Evolutionary conservation across 2,329 filamentous ascomycete genomes (phyloP), one percentile per base, ranked within the genome.

Genomic region (Neonectria sp.): DNA sequence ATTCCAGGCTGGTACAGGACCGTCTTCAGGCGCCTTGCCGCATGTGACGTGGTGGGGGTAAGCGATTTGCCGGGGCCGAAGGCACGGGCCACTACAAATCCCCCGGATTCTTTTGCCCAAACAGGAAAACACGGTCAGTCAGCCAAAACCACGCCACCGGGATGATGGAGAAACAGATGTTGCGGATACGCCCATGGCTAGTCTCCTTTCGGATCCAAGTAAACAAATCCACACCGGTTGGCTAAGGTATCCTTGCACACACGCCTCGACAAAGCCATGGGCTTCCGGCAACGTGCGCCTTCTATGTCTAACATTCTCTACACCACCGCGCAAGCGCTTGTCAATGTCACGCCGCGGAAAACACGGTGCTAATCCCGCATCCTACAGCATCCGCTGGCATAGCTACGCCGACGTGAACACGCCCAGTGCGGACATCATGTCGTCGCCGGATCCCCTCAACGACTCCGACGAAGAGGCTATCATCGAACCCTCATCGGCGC

Each of bases 381-480:
- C 73, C 31, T 80, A 75, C 71, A 74, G 63, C 65, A 67, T 80
- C 62, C 79, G 80, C 73, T 81, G 80, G 80, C 79, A 80, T 63
- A 76, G 75, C 58, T 73, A 79, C 68, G 77, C 77, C 63, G 75
- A 76, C 70, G 78, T 80, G 70, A 77, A 76, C 53, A 81, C 79
- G 57, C 77, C 80, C 60, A 81, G 79, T 74, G 78, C 79, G 70
- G 84, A 84, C 75, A 78, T 81, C 74, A 83, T 84, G 78, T 86
- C 84, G 61, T 87, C 85, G 70, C 86, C 86, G 45, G 86, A 87
- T 76, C 86, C 86, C 51, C 80, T 87, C 65, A 85, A 83, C 76
- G 81, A 82, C 55, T 70, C 73, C 57, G 73, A 79, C 62, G 71
- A 76, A 60, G 73, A 72, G 63, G 80, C 77, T 66, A 73, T 77